Base-by-base conservation (phyloP, 345 rosid genomes). In the Eucalyptus shirleyi region DNA sequence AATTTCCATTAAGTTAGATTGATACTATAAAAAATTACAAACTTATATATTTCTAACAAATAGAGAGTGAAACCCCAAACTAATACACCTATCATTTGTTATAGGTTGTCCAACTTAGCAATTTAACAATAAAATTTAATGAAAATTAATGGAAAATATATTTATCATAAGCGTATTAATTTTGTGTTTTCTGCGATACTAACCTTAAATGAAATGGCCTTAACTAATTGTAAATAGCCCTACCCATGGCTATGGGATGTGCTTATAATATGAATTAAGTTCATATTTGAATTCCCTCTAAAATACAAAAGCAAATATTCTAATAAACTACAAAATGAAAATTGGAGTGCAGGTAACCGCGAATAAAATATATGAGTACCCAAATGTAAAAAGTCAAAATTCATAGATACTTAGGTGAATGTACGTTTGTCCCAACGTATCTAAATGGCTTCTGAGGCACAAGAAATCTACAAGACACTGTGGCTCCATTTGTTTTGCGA, bases 61-160 rank as follows among this genome's bases (percentile, higher is more conserved):
- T 8, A 53, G 2, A 53, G 5, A 53, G 5, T 19, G 26, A 19
- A 53, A 53, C 0, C 9, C 0, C 26, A 53, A 19, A 53, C 2
- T 19, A 0, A 19, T 21, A 21, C 0, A 53, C 4, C 0, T 53
- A 53, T 53, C 1, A 53, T 1, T 19, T 53, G 24, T 19, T 3
- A 18, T 0, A 19, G 0, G 56, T 53, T 19, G 4, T 53, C 10
- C 2, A 8, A 53, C 5, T 53, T 53, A 53, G 1, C 2, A 19
- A 53, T 53, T 53, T 53, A 53, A 19, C 0, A 21, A 4, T 21
- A 53, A 53, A 53, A 53, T 53, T 19, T 53, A 53, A 53, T 53
- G 5, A 53, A 53, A 53, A 53, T 0, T 53, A 21, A 21, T 53
- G 0, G 0, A 53, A 53, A 4, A 53, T 53, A 21, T 0, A 8